Conservation (phyloP, 2,329 filamentous ascomycete species). For the Xenoacremonium recifei region DNA sequence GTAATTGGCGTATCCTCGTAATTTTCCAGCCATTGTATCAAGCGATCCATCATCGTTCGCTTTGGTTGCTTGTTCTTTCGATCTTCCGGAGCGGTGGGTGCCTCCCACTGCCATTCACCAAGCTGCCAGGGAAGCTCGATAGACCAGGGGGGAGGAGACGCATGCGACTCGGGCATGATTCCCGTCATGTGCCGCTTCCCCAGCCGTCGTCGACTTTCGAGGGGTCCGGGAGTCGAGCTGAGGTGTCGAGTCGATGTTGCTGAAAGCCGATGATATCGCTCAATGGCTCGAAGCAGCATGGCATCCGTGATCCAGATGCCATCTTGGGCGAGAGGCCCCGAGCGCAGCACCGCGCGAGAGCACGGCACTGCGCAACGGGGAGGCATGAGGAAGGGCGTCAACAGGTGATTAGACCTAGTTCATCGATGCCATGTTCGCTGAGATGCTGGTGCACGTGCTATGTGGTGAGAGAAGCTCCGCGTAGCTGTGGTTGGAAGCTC, state of each 20-base stretch:
- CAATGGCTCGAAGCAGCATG: slow-evolving; percentile 32
- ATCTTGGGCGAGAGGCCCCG: slow-evolving; percentile 16
- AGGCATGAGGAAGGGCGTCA: slow-evolving; percentile 27
- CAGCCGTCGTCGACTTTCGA: slow-evolving; percentile 53
- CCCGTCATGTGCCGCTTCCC: slow-evolving; percentile 55
- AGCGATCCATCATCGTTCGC: slow-evolving; percentile 22
- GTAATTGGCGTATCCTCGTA: neutral
- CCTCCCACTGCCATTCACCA: slow-evolving; percentile 51
- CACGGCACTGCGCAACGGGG: slow-evolving; percentile 26
- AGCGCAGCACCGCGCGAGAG: slow-evolving; percentile 20
- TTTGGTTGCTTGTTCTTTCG: slow-evolving; percentile 21
- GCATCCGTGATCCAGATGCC: slow-evolving; percentile 32
- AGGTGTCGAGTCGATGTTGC: slow-evolving; percentile 25
- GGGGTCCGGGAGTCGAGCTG: slow-evolving; percentile 49
- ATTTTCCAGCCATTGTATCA: slow-evolving; percentile 28
- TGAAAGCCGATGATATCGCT: slow-evolving; percentile 26
- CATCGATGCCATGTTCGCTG: too few species aligned
- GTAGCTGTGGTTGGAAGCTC: too few species aligned
- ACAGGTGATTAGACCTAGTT: too few species aligned
- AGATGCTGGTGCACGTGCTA: too few species aligned
- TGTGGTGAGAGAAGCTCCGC: too few species aligned
- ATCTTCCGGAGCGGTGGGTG: slow-evolving; percentile 39
- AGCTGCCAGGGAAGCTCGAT: slow-evolving; percentile 44
- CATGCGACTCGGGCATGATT: slow-evolving; percentile 39
- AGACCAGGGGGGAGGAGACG: slow-evolving; percentile 44